Base-by-base conservation (phyloP, 2,329 filamentous ascomycete genomes). In the Xylaria sp. region DNA sequence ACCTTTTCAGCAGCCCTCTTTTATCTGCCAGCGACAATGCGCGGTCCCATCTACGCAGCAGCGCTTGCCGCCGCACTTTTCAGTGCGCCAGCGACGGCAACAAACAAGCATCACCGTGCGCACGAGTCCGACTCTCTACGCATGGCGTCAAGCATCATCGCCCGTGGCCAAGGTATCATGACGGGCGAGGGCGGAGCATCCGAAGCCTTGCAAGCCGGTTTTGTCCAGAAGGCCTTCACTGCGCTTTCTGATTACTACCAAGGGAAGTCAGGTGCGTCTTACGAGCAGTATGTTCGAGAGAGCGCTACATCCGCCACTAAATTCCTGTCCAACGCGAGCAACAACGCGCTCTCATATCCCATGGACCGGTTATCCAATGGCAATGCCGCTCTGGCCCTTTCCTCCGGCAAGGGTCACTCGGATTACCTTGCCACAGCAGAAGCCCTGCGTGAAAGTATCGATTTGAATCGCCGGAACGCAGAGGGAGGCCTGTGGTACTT, bases 401-500 rank as follows among this genome's bases (percentile, higher is more conserved):
- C 66, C 19, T 28, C 60, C 3, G n/a, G 19, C 23, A 46, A 42
- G 25, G 49, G 47, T 31, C 45, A 61, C 17, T 17, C 50, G 1
- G 46, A 54, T 11, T 69, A 67, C 54, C 42, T 52, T 45, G 31
- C 38, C 15, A 67, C 69, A 2, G 71, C 67, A 15, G 46, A 68
- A 2, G 70, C 71, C 12, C 65, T 75, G 21, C 69, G 72, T 14
- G 12, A 63, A 4, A 75, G 73, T 63, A 74, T 75, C 65, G 61
- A 69, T 14, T 55, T 73, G 37, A 74, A 74, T 62, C 73, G 63
- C 17, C 73, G 75, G n/a, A 78, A 75, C 61, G 42, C 68, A 6
- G 72, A 73, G 57, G 72, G 74, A 31, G 76, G 77, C 0, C 58
- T 78, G 3, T 78, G 76, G 76, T 78, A 78, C 55, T 78, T 66